These are phyloP conservation scores for Parsonsia alboflavescens DNA, from an alignment of 257 asterid genomes.

Conservation along the genomic window DNA sequence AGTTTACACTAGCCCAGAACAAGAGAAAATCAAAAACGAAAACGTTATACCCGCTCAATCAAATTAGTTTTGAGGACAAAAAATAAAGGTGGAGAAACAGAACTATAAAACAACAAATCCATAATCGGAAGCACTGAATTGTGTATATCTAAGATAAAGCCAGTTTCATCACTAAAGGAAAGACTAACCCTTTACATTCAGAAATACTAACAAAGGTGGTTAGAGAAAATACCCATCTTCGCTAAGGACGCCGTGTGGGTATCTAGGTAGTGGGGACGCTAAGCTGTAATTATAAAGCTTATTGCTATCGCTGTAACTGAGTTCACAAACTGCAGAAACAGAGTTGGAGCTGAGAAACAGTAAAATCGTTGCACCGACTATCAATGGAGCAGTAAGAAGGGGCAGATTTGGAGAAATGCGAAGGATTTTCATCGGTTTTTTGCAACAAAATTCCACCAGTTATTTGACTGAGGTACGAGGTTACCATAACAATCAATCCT, in stretches of 20 bases:
- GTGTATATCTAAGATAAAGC: no score
- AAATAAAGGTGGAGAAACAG: not conserved
- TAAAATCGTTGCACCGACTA: slow-evolving; percentile 33
- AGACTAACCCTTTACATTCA: not conserved
- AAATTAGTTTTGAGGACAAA: not conserved
- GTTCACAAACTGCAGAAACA: slow-evolving; percentile 57
- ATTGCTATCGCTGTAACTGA: slow-evolving; percentile 50
- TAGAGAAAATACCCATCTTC: slow-evolving; percentile 79
- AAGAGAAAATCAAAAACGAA: not conserved
- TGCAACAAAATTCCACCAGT: slow-evolving; percentile 4
- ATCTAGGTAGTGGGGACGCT: slow-evolving; percentile 52
- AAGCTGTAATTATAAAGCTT: slow-evolving; percentile 63
- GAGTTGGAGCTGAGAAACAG: slow-evolving; percentile 35
- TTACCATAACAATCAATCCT: not conserved
- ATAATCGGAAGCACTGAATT: not conserved
- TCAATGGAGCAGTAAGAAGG: slow-evolving; percentile 19
- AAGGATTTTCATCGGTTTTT: slow-evolving; percentile 38
- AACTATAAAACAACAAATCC: not conserved
- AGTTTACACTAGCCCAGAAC: not conserved
- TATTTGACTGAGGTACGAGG: not conserved
- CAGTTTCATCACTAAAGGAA: no score
- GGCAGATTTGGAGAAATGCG: slow-evolving; percentile 21
- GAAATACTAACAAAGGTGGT: not conserved
- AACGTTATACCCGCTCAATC: not conserved
- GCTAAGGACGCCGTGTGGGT: slow-evolving; percentile 85